Evolutionary conservation across 78 protist species (phyloP), one percentile per base, ranked within the genome.

Genomic region (Emiliania huxleyi): DNA sequence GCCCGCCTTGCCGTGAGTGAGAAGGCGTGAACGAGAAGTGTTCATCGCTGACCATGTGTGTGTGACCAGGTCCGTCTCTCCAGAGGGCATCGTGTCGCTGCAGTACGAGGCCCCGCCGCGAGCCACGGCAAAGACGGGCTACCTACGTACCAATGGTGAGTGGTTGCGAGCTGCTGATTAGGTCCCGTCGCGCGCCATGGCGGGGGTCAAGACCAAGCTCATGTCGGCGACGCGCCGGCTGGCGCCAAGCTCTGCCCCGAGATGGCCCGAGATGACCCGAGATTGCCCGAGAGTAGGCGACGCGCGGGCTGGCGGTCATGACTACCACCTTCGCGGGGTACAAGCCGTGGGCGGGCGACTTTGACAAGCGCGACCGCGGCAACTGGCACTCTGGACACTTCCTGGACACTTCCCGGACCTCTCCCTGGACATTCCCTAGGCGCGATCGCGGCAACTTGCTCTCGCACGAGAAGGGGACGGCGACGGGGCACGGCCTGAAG

Each of bases 251-350:
- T n/a, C n/a, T n/a, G n/a, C n/a, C n/a, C n/a, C n/a, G n/a, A n/a
- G n/a, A n/a, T n/a, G n/a, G n/a, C n/a, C n/a, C n/a, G n/a, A n/a
- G n/a, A n/a, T n/a, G n/a, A n/a, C n/a, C n/a, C n/a, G n/a, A n/a
- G n/a, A n/a, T n/a, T n/a, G n/a, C n/a, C n/a, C n/a, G n/a, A n/a
- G n/a, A n/a, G n/a, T n/a, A n/a, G n/a, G n/a, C n/a, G n/a, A 96
- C 98, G 29, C 93, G 92, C 88, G 98, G 98, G 33, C 81, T 94
- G 22, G 98, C 95, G 45, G 96, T 96, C 29, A 81, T 97, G 93
- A 92, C 96, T 75, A 94, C 91, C 62, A 25, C 69, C 42, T 96
- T 97, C 93, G 90, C 89, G 71, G 93, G 83, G 40, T 96, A 95
- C 90, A 43, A 71, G 29, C 96, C 95, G 49, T 88, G 56, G 85